phyloP scores from a whole-genome alignment of 495 filamentous ascomycete species.

The Bacidia gigantensis region DNA sequence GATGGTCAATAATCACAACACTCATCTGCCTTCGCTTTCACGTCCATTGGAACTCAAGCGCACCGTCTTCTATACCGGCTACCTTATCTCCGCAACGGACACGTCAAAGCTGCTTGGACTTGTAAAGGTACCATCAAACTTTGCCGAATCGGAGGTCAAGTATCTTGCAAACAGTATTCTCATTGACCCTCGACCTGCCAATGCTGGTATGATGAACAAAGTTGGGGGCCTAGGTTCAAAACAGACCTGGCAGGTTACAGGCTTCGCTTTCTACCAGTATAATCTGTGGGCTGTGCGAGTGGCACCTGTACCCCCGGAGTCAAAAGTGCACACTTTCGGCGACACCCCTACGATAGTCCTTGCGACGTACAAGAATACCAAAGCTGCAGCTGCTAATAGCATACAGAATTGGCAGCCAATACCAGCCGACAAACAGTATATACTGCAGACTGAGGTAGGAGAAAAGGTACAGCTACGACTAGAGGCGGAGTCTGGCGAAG shows the following conservation, averaged over 20 bases:
- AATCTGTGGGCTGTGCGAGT: constrained; percentile 78
- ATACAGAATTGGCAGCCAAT: constrained; percentile 80
- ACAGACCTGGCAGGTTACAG: constrained; percentile 70
- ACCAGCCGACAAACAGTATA: constrained; percentile 47
- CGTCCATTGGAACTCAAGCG: constrained; percentile 55
- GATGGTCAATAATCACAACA: constrained; percentile 80
- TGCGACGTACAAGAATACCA: constrained; percentile 53
- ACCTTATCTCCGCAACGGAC: constrained; percentile 59
- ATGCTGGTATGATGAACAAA: constrained; percentile 53
- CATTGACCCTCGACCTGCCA: constrained; percentile 63
- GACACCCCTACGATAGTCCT: constrained; percentile 60
- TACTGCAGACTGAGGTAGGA: constrained; percentile 67
- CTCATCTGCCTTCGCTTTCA: constrained; percentile 27
- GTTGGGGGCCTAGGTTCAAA: constrained; percentile 75
- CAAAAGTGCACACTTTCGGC: constrained; percentile 60
- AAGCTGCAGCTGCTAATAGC: constrained; percentile 64
- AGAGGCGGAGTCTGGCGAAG: constrained; percentile 50
- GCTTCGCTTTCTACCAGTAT: constrained; percentile 58
- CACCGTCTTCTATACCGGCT: constrained; percentile 87
- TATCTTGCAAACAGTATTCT: constrained; percentile 82
- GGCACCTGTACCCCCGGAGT: constrained; percentile 50
- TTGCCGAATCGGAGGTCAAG: constrained; percentile 52
- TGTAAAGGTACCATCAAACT: constrained; percentile 44
- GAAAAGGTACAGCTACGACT: constrained; percentile 76
- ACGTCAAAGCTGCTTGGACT: constrained; percentile 56